Evolutionary conservation across 2,329 filamentous ascomycete genomes (phyloP).

Genomic region (Xenosphaeropsis pyriputrescens): DNA sequence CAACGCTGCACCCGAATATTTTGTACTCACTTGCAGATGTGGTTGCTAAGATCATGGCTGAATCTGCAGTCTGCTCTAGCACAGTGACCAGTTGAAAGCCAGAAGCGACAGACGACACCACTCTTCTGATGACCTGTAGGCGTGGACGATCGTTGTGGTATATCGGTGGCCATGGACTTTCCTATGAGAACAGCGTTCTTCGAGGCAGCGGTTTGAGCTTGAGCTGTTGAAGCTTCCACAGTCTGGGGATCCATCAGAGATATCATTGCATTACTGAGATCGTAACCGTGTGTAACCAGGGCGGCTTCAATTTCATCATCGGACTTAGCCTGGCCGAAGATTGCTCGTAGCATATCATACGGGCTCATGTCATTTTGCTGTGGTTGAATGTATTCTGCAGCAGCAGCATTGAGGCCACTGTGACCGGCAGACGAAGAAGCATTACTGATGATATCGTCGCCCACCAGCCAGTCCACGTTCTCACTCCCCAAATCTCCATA

Average conservation of each 20-base stretch:
- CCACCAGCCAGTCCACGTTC: slow-evolving; percentile 92
- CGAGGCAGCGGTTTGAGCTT: slow-evolving; percentile 34
- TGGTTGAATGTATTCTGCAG: slow-evolving; percentile 60
- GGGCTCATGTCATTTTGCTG: slow-evolving; percentile 84
- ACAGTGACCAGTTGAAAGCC: slow-evolving; percentile 88
- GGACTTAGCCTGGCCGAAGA: slow-evolving; percentile 74
- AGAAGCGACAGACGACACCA: slow-evolving; percentile 93
- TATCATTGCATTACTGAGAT: slow-evolving; percentile 81
- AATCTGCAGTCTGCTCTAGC: slow-evolving; percentile 92
- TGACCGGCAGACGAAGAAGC: slow-evolving; percentile 58
- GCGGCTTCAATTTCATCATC: slow-evolving; percentile 94
- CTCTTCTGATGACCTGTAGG: slow-evolving; percentile 66
- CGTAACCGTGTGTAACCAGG: slow-evolving; percentile 78
- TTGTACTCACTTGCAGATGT: slow-evolving; percentile 80
- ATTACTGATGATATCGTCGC: slow-evolving; percentile 70
- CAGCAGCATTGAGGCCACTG: slow-evolving; percentile 62
- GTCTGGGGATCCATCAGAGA: slow-evolving; percentile 68
- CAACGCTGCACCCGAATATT: too few species aligned
- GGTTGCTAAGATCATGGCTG: slow-evolving; percentile 88
- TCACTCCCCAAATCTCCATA: slow-evolving; percentile 87
- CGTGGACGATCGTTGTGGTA: slow-evolving; percentile 51
- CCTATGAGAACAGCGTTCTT: slow-evolving; percentile 64
- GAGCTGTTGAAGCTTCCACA: slow-evolving; percentile 29
- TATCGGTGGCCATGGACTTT: slow-evolving; percentile 70
- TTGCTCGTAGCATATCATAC: slow-evolving; percentile 93